phyloP scores from a whole-genome alignment of 2,329 filamentous ascomycete species.

The Aspergillus quadrilineatus region DNA sequence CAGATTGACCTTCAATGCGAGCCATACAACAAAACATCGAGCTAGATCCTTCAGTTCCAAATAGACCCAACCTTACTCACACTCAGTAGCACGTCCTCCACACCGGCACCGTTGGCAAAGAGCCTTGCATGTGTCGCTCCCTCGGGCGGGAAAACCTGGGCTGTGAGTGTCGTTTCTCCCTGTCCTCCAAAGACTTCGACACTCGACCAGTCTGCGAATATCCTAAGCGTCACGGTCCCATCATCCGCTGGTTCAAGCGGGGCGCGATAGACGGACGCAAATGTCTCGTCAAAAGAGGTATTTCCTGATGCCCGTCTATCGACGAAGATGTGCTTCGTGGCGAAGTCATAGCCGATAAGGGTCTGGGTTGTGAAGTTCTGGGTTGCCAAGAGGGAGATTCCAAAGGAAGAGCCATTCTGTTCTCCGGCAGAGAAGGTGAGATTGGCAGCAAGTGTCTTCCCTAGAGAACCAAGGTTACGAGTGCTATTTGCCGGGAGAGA shows the following conservation, averaged over 20 bases:
- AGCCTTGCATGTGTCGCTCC: constrained; percentile 13
- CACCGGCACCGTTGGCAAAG: constrained; percentile 1
- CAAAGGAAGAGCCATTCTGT: constrained; percentile 14
- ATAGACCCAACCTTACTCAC: neutral
- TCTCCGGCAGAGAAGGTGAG: constrained; percentile 21
- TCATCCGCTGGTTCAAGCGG: constrained; percentile 18
- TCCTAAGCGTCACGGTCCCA: constrained; percentile 20
- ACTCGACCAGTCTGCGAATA: constrained; percentile 32
- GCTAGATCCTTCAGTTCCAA: neutral
- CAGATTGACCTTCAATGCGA: neutral
- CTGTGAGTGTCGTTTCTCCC: constrained; percentile 28
- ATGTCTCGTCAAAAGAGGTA: constrained; percentile 25
- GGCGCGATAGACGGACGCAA: constrained; percentile 22
- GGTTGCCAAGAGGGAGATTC: constrained; percentile 22
- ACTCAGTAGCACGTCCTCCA: neutral
- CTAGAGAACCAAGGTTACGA: constrained; percentile 16
- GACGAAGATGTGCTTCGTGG: constrained; percentile 23
- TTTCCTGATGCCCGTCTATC: constrained; percentile 26
- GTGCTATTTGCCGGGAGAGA: constrained; percentile 13
- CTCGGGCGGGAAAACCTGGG: constrained; percentile 29
- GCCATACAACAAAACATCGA: neutral
- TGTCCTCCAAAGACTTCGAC: constrained; percentile 31
- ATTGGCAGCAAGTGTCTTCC: constrained; percentile 22
- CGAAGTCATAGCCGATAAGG: constrained; percentile 30
- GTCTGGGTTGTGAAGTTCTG: constrained; percentile 23